Evolutionary conservation across 352 stramenopile genomes (phyloP).

Genomic region (Pythium dissotocum): DNA sequence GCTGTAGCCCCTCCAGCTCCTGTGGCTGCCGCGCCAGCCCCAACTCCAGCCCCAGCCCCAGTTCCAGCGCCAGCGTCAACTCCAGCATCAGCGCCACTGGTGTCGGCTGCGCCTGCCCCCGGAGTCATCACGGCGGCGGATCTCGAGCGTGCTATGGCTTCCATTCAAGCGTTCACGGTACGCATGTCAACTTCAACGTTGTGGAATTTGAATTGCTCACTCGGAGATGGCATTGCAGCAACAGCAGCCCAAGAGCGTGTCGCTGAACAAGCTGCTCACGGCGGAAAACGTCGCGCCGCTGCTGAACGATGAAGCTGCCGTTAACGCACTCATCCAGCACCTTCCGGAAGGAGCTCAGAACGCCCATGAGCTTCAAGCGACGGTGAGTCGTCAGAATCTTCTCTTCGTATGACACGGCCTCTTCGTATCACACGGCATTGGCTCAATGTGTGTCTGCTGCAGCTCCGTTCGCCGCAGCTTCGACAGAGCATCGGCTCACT

Average conservation of each 20-base stretch:
- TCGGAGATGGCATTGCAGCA: background rate
- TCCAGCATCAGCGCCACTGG: conserved; percentile 7
- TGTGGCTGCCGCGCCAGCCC: background rate
- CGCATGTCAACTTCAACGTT: background rate
- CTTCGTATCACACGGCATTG: background rate
- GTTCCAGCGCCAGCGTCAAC: conserved; percentile 14
- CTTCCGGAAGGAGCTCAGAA: conserved; percentile 84
- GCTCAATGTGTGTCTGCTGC: conserved; percentile 2
- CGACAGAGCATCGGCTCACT: conserved; percentile 89
- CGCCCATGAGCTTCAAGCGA: conserved; percentile 68
- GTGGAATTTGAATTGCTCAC: background rate
- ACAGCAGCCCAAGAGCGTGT: conserved; percentile 63
- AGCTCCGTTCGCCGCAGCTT: conserved; percentile 85
- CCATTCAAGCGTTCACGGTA: conserved; percentile 67
- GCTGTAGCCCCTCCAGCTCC: background rate
- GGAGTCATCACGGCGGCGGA: conserved; percentile 72
- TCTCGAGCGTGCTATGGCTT: conserved; percentile 85
- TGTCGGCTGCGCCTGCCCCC: conserved; percentile 6
- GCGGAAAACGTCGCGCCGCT: conserved; percentile 57
- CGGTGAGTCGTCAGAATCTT: conserved; percentile 34
- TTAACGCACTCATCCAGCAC: conserved; percentile 63
- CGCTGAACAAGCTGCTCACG: conserved; percentile 63
- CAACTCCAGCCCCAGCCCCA: conserved; percentile 8
- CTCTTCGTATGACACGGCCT: no score
- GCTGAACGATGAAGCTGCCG: conserved; percentile 58